Evolutionary conservation across 2,329 filamentous ascomycete genomes (phyloP).

Genomic region (Phoma sp.): DNA sequence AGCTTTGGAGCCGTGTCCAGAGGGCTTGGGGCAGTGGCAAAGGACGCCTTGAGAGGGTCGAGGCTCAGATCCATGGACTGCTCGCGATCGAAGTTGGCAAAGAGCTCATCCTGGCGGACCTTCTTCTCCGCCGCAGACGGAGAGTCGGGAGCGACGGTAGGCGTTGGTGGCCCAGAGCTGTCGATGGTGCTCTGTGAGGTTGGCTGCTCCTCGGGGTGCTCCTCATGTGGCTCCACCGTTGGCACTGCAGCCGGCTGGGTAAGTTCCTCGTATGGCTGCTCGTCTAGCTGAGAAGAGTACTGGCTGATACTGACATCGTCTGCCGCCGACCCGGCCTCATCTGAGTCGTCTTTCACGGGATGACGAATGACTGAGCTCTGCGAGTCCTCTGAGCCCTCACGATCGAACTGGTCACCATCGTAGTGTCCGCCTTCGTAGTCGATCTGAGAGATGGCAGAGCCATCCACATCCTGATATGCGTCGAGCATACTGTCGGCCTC

Average conservation of each 20-base stretch:
- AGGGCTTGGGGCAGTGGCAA: slow-evolving; percentile 37
- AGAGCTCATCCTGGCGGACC: slow-evolving; percentile 51
- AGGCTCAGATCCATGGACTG: slow-evolving; percentile 63
- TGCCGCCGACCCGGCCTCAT: slow-evolving; percentile 46
- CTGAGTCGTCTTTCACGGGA: slow-evolving; percentile 38
- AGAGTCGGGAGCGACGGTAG: slow-evolving; percentile 44
- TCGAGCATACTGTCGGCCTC: slow-evolving; percentile 54
- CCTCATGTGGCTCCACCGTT: not conserved
- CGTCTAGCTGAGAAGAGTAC: slow-evolving; percentile 58
- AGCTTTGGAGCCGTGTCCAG: slow-evolving; percentile 46
- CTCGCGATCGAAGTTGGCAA: slow-evolving; percentile 55
- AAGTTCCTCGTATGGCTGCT: slow-evolving; percentile 22
- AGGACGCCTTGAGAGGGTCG: slow-evolving; percentile 59
- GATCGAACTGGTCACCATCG: slow-evolving; percentile 45
- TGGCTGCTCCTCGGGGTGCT: slow-evolving; percentile 36
- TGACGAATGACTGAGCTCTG: slow-evolving; percentile 65
- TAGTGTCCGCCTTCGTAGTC: slow-evolving; percentile 27
- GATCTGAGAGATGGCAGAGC: slow-evolving; percentile 49
- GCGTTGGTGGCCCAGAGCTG: slow-evolving; percentile 55
- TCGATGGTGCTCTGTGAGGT: slow-evolving; percentile 46
- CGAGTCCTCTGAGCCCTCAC: slow-evolving; percentile 53
- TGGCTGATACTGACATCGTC: slow-evolving; percentile 60
- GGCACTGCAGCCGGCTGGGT: not conserved
- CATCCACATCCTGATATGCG: slow-evolving; percentile 72
- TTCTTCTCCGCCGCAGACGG: slow-evolving; percentile 39